Conservation (phyloP, 2,329 filamentous ascomycete genomes). For the Colletotrichum incanum region DNA sequence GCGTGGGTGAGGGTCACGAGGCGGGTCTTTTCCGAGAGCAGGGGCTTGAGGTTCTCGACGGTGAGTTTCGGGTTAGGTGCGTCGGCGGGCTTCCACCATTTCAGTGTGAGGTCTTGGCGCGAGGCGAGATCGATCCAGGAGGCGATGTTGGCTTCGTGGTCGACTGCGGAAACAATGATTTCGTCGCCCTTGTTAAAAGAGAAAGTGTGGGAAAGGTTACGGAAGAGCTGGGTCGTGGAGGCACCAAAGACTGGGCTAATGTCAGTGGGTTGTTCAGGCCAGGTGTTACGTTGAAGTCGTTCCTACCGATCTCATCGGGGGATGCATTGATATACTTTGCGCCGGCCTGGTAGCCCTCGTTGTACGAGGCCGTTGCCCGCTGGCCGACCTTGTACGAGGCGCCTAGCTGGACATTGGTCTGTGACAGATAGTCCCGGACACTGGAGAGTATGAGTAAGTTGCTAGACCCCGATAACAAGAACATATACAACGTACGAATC, state of each 20-base stretch:
- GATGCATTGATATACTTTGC: slow-evolving; percentile 80
- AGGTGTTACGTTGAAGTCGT: background rate
- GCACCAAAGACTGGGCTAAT: slow-evolving; percentile 74
- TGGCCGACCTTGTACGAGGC: slow-evolving; percentile 76
- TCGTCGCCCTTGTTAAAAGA: slow-evolving; percentile 72
- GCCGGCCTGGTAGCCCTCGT: slow-evolving; percentile 73
- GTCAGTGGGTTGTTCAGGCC: background rate
- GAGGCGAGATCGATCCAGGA: slow-evolving; percentile 80
- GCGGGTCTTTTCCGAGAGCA: slow-evolving; percentile 76
- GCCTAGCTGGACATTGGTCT: slow-evolving; percentile 83
- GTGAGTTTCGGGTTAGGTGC: slow-evolving; percentile 71
- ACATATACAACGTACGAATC: slow-evolving; percentile 67
- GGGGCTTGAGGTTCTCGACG: slow-evolving; percentile 67
- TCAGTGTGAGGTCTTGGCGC: slow-evolving; percentile 72
- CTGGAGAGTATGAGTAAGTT: slow-evolving; percentile 53
- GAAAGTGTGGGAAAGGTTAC: slow-evolving; percentile 76
- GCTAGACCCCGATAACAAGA: background rate
- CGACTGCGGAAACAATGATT: slow-evolving; percentile 79
- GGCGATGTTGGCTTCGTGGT: slow-evolving; percentile 85
- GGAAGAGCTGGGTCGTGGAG: slow-evolving; percentile 83
- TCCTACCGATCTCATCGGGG: slow-evolving; percentile 74
- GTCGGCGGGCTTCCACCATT: slow-evolving; percentile 76
- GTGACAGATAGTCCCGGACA: slow-evolving; percentile 76
- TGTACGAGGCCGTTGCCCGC: slow-evolving; percentile 72
- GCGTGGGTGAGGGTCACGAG: slow-evolving; percentile 82